Base-by-base conservation (phyloP, 2,329 filamentous ascomycete species). In the Monilinia vaccinii-corymbosi region DNA sequence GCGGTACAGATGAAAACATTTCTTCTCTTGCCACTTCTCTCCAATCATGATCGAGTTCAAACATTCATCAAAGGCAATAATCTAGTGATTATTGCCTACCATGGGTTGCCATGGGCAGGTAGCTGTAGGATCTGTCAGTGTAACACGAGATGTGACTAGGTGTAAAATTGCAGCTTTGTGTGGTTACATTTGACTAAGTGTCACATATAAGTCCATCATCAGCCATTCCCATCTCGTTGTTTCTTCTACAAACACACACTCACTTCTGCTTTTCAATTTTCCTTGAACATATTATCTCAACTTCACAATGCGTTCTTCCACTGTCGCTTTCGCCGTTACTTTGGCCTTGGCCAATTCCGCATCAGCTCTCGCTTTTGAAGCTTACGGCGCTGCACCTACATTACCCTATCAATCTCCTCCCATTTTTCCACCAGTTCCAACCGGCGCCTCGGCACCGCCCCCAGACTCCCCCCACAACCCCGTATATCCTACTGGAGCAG, bases 241-340 rank as follows among this genome's bases (percentile, higher is more conserved):
- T 36, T 18, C 10, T 18, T 44, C 31, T 34, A 45, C 56, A 51
- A 52, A 58, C 34, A 58, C n/a, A 52, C 34, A 14, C 28, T 34
- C 28, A 32, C n/a, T 52, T 21, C 28, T 45, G 25, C 47, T 23
- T 46, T 23, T 38, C 3, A 44, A 10, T n/a, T 38, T 21, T 46
- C 42, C 21, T 18, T 23, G 23, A n/a, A 53, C n/a, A 42, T 42
- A 28, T 14, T n/a, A 46, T 42, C n/a, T 44, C 51, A 44, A 23
- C 45, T 45, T 58, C 56, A 58, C 36, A 4, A 58, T 59, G 57
- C 57, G 57, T 59, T 59, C 57, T 16, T 59, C 57, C 23, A 59
- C 57, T 36, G 31, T 59, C 48, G 49, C 42, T 38, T 53, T 59
- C 48, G 57, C 48, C 31, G 18, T 55, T 32, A 36, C 48, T n/a